Percentiles rank a stretch among this genome's conserved stretches.
Conservation (phyloP, 2,329 filamentous ascomycete genomes). For the Pestalotiopsis sp. region DNA sequence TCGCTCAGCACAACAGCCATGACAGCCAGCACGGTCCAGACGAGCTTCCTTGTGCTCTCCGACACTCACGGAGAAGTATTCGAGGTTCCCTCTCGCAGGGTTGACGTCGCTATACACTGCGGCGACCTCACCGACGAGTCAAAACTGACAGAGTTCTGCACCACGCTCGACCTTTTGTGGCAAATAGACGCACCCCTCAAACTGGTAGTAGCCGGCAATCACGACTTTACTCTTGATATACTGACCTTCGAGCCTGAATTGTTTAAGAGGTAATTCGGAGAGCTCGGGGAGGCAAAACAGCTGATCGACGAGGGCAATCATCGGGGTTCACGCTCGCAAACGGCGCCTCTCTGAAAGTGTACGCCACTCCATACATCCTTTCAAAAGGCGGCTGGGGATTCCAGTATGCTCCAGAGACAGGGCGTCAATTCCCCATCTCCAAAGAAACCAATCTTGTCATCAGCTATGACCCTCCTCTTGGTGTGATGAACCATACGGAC, state of each 20-base stretch:
- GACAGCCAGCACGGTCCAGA: conserved; percentile 31
- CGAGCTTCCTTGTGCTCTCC: conserved; percentile 45
- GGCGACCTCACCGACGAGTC: conserved; percentile 52
- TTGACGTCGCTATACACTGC: conserved; percentile 55
- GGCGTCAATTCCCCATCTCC: conserved; percentile 42
- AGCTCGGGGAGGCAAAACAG: conserved; percentile 35
- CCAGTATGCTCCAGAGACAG: conserved; percentile 42
- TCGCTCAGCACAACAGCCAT: neutral
- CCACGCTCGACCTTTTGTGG: conserved; percentile 44
- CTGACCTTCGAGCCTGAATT: conserved; percentile 28
- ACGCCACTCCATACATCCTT: conserved; percentile 57
- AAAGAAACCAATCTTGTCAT: conserved; percentile 46
- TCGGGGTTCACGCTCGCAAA: conserved; percentile 47
- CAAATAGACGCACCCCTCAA: conserved; percentile 49
- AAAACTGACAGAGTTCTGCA: conserved; percentile 40
- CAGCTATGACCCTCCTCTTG: conserved; percentile 57
- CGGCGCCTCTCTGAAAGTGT: conserved; percentile 51
- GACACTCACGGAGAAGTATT: conserved; percentile 43
- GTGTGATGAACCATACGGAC: conserved; percentile 48
- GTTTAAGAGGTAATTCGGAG: conserved; percentile 39
- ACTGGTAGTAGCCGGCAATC: conserved; percentile 57
- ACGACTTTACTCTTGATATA: conserved; percentile 46
- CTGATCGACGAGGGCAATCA: conserved; percentile 51
- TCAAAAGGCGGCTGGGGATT: conserved; percentile 49
- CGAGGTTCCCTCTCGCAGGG: conserved; percentile 21